Evolutionary conservation across 768 basidiomycete species (phyloP), one percentile per base, ranked within the genome.

Genomic region (Lactarius hatsudake): DNA sequence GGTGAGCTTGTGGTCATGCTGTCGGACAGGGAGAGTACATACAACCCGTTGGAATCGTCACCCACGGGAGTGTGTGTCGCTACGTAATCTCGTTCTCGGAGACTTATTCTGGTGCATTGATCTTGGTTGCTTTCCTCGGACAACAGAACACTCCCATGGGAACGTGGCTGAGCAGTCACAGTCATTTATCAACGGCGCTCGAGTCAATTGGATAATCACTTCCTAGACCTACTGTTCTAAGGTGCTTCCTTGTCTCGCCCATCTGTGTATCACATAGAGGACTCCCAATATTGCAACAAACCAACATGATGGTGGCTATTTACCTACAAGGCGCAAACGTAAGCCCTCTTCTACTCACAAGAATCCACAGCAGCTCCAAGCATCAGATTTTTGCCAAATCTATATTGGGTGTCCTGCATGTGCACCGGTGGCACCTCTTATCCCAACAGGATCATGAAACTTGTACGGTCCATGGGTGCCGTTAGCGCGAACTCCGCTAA

Each of bases 371-470:
- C n/a, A 67, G 62, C 9, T 42, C 51, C 38, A 48, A 62, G 34
- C 32, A 59, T 67, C 51, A 61, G 36, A 40, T 42, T 1, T 57
- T 51, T 43, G 23, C 61, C 57, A 57, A 59, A 32, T 53, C 48
- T 57, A 45, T 61, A 61, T 62, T 45, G 26, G 45, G 36, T 53
- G 51, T 42, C 20, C 38, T 63, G 53, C 40, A 51, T 63, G 28
- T 67, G 38, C 32, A 12, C 26, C n/a, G 2, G 51, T n/a, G 32
- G 32, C 34, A 26, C 30, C 12, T 28, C 18, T 54, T 62, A 20
- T 58, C 56, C 28, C 30, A 67, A 54, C 57, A 62, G 63, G 66
- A 28, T 51, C 51, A 59, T 63, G 66, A 67, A 67, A 67, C 66
- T 8, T 23, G 53, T 59, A 67, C 62, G 42, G 62, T 40, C 23